Percentiles rank a stretch among this genome's conserved stretches.
Evolutionary conservation across 2,329 filamentous ascomycete species (phyloP).

Genomic region (Talaromyces sp.): DNA sequence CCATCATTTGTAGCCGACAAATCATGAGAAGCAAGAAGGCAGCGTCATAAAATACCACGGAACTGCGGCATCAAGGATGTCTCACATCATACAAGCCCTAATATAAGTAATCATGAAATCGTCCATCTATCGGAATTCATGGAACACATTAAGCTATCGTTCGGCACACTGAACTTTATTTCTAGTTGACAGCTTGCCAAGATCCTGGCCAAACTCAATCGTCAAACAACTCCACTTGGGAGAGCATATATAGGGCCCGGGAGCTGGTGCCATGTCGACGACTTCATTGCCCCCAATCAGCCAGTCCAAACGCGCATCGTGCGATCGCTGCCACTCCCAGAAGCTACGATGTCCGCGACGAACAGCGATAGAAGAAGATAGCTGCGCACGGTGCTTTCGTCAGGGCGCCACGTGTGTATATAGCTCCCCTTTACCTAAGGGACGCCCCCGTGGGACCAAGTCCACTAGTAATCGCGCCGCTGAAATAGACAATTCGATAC

Average conservation of each 20-base stretch:
- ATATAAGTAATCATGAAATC: background rate
- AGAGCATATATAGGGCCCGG: background rate
- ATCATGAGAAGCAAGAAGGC: background rate
- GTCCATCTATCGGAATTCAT: background rate
- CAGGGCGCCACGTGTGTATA: background rate
- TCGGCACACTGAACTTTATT: background rate
- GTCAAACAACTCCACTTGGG: background rate
- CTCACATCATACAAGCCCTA: background rate
- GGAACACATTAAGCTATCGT: background rate
- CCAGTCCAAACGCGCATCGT: background rate
- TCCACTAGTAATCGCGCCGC: background rate
- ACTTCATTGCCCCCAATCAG: background rate
- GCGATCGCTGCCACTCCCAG: background rate
- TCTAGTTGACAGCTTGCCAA: background rate
- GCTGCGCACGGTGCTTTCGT: conserved; percentile 1
- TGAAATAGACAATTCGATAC: background rate
- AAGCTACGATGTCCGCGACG: background rate
- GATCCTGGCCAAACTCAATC: background rate
- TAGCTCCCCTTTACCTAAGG: background rate
- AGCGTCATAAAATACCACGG: background rate
- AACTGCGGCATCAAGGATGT: background rate
- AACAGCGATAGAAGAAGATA: background rate
- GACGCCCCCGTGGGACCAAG: background rate
- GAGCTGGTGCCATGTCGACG: background rate
- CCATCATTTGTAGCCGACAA: background rate